These are phyloP conservation scores for Kalaharituber pfeilii DNA, from an alignment of 2,329 filamentous ascomycete genomes.

Conservation along the genomic window DNA sequence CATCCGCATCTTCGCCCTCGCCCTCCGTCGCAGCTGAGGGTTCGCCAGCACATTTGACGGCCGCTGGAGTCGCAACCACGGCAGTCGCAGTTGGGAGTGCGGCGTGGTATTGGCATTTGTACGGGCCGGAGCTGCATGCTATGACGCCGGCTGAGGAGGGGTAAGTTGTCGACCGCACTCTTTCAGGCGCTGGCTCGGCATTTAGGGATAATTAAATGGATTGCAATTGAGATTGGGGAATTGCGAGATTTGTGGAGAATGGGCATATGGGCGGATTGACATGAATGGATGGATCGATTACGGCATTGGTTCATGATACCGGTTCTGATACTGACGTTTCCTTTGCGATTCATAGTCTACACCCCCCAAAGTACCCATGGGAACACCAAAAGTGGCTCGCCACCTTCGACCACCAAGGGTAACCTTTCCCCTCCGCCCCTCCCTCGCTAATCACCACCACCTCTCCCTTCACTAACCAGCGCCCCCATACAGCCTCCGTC, in stretches of 20 bases:
- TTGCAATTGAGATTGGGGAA: background rate
- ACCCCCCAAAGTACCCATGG: slow-evolving; percentile 86
- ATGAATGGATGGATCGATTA: slow-evolving; percentile 1
- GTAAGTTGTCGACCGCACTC: no score
- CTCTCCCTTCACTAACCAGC: background rate
- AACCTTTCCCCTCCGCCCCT: slow-evolving; percentile 23
- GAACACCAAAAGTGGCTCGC: slow-evolving; percentile 81
- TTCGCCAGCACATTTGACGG: slow-evolving; percentile 65
- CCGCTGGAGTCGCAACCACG: slow-evolving; percentile 73
- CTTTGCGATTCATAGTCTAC: slow-evolving; percentile 72
- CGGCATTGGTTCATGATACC: no score
- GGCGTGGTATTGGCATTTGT: slow-evolving; percentile 95
- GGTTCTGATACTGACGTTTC: no score
- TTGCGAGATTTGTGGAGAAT: background rate
- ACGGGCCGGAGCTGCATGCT: slow-evolving; percentile 63
- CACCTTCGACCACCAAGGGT: slow-evolving; percentile 95
- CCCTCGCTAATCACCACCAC: background rate
- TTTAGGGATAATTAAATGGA: no score
- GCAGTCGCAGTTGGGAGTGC: slow-evolving; percentile 72
- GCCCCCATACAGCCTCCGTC: slow-evolving; percentile 59
- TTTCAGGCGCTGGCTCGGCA: background rate
- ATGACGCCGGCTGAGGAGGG: slow-evolving; percentile 93
- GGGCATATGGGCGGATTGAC: slow-evolving; percentile 15
- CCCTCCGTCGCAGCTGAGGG: slow-evolving; percentile 50
- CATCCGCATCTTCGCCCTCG: slow-evolving; percentile 41